Evolutionary conservation across 2,329 filamentous ascomycete species (phyloP).

Genomic region (Neopestalotiopsis sp.): DNA sequence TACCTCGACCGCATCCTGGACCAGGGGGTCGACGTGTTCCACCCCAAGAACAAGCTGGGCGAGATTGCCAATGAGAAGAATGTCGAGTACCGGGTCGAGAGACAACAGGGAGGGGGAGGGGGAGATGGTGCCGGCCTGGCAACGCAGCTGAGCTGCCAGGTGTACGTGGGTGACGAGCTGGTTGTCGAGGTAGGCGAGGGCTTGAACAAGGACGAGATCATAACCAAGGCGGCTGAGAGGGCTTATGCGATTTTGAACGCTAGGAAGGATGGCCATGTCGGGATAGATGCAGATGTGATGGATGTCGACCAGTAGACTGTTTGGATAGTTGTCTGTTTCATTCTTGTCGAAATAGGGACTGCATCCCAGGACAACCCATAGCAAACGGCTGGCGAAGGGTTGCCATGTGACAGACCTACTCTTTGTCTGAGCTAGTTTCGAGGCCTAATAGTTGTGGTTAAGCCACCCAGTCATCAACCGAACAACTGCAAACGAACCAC

Average conservation of each 20-base stretch:
- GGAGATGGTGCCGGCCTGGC: no score
- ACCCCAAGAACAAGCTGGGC: conserved; percentile 74
- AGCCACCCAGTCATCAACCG: no score
- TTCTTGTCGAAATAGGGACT: background rate
- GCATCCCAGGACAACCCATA: no score
- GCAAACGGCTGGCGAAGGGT: no score
- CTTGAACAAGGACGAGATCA: conserved; percentile 55
- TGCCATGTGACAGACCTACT: no score
- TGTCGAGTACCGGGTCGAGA: conserved; percentile 58
- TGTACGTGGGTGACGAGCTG: conserved; percentile 52
- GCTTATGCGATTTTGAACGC: conserved; percentile 35
- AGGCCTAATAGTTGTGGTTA: no score
- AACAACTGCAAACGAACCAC: no score
- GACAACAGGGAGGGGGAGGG: conserved; percentile 21
- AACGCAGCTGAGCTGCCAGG: conserved; percentile 46
- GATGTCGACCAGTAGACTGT: background rate
- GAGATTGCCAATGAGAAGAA: conserved; percentile 52
- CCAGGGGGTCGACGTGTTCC: conserved; percentile 60
- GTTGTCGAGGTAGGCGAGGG: conserved; percentile 53
- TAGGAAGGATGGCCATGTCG: background rate
- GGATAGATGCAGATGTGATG: background rate
- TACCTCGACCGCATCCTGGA: conserved; percentile 67
- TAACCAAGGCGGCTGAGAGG: conserved; percentile 58
- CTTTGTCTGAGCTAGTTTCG: no score
- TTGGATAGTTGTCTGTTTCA: background rate